Conservation (phyloP, 2,329 filamentous ascomycete genomes). For the Aspergillus terreus region DNA sequence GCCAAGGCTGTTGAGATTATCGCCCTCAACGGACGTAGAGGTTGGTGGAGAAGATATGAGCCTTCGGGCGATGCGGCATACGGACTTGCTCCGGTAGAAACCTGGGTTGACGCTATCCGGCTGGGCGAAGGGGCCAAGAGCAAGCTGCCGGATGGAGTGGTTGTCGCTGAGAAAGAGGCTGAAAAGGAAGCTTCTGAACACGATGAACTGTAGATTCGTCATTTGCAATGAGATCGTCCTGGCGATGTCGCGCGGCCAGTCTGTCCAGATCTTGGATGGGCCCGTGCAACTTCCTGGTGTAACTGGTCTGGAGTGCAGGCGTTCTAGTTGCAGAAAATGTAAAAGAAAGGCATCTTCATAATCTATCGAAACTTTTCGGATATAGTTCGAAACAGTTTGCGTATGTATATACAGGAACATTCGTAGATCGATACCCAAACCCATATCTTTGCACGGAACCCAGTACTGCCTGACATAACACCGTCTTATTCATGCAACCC, state of each 20-base stretch:
- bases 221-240: neutral
- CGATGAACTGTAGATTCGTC: slow-evolving; percentile 38
- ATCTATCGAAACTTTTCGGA: slow-evolving; percentile 1
- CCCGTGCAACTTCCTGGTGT: neutral
- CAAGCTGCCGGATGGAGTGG: slow-evolving; percentile 63
- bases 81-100: slow-evolving; percentile 60
- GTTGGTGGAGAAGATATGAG: slow-evolving; percentile 78
- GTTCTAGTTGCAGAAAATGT: neutral
- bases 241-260: neutral
- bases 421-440: neutral
- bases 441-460: neutral
- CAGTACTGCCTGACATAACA: slow-evolving; percentile 4
- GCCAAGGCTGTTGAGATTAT: slow-evolving; percentile 63
- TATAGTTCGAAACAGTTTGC: neutral
- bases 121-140: slow-evolving; percentile 82
- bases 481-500: slow-evolving; percentile 9
- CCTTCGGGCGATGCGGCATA: slow-evolving; percentile 51
- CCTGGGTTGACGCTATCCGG: slow-evolving; percentile 87
- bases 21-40: slow-evolving; percentile 77
- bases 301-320: neutral
- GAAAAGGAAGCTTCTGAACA: slow-evolving; percentile 40
- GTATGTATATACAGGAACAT: slow-evolving; percentile 20
- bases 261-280: neutral
- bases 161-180: slow-evolving; percentile 38
- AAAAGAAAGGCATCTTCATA: neutral